Conservation (phyloP, 352 stramenopile genomes). For the Globisporangium emineosum region DNA sequence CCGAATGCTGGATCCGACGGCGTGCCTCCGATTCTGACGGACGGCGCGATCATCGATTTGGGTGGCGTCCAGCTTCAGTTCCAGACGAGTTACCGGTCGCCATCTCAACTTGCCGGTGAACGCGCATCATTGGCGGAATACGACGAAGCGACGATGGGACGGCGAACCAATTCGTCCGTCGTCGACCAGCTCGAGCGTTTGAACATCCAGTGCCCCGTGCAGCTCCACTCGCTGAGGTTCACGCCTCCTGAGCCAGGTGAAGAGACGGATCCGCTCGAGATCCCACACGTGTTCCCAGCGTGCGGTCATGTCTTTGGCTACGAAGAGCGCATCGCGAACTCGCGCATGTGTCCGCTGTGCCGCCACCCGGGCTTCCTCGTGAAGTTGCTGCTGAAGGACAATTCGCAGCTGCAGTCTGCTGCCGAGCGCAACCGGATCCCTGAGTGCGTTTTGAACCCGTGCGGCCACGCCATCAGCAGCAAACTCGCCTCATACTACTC, state of each 20-base stretch:
- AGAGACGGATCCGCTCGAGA: conserved; percentile 46
- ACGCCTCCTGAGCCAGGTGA: conserved; percentile 32
- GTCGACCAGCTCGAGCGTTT: conserved; percentile 61
- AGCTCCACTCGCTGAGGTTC: conserved; percentile 69
- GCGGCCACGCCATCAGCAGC: conserved; percentile 70
- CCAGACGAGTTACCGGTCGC: conserved; percentile 34
- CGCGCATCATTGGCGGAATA: conserved; percentile 20
- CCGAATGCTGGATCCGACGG: conserved; percentile 35
- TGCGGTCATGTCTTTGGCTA: conserved; percentile 84
- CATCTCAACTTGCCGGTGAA: conserved; percentile 7
- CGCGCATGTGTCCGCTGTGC: conserved; percentile 64
- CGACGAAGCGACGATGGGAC: conserved; percentile 15
- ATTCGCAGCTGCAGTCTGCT: conserved; percentile 60
- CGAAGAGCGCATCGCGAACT: conserved; percentile 59
- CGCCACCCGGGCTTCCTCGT: conserved; percentile 61
- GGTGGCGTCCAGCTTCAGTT: conserved; percentile 79
- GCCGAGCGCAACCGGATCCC: conserved; percentile 59
- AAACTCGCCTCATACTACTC: conserved; percentile 64
- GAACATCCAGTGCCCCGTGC: conserved; percentile 76
- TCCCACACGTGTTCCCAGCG: conserved; percentile 69
- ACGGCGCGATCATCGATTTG: conserved; percentile 75
- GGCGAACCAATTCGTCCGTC: conserved; percentile 37
- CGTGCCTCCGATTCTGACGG: conserved; percentile 45
- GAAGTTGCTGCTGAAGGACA: conserved; percentile 68
- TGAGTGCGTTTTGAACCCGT: conserved; percentile 82